Evolutionary conservation across 495 filamentous ascomycete species (phyloP), one percentile per base, ranked within the genome.

Genomic region (Aspergillus olivimuriae): DNA sequence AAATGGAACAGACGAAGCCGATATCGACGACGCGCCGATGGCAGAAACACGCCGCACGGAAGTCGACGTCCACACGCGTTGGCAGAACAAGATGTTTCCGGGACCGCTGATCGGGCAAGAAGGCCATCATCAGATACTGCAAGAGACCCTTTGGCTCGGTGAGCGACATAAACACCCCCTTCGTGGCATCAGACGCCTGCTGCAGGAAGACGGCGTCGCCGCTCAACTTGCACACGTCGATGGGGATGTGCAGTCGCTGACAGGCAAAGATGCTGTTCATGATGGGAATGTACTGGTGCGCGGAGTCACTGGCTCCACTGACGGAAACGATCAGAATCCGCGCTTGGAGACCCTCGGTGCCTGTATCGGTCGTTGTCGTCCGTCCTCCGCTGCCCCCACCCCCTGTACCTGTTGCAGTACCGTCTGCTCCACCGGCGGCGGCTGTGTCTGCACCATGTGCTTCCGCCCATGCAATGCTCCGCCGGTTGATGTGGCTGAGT

Each of bases 261-360:
- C 90, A 89, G 8, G 92, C 94, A 64, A 98, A 98, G 31, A 96
- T 94, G 50, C 81, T 76, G 69, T 97, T 98, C 90, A 97, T 98
- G 36, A 95, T 85, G 2, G 91, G 86, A 43, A 97, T 96, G 68
- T 98, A 98, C 60, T 96, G 90, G 22, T 83, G 77, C 0, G 91
- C 82, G 4, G 89, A 75, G 65, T 87, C 84, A 47, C 84, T 84
- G 18, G 86, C 88, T 22, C 89, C 87, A 36, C 83, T 88, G 30
- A 94, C 65, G 9, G 88, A 78, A 40, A 98, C 62, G 51, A 97
- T 88, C 46, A 98, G 66, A 55, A 97, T 94, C 31, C 94, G 85
- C n/a, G 84, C 81, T 55, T 86, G 80, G 8, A 94, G 63, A 34
- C 74, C 63, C 42, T 74, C 59, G 19, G 53, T 46, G 14, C 50